phyloP scores from a whole-genome alignment of 352 stramenopile genomes.

The Pelagophyceae sp. region DNA sequence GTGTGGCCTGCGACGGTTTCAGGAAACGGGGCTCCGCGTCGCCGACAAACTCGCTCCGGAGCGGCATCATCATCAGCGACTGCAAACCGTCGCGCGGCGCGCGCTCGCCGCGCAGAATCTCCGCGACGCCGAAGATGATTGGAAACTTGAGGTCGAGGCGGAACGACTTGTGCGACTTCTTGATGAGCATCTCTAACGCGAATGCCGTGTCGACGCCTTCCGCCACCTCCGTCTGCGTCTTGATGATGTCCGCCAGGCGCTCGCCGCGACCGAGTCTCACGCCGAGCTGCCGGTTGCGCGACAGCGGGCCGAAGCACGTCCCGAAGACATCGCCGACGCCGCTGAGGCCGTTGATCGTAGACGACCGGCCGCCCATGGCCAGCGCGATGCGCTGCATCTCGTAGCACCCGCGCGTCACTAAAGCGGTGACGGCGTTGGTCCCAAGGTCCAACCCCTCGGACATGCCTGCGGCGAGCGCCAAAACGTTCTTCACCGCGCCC shows the following conservation, averaged over 20 bases:
- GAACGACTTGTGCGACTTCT: conserved; percentile 60
- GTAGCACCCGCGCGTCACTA: conserved; percentile 85
- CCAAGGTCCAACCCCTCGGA: conserved; percentile 88
- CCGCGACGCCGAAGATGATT: conserved; percentile 65
- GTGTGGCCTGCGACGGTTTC: neutral
- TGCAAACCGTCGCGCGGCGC: conserved; percentile 60
- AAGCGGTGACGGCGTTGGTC: conserved; percentile 86
- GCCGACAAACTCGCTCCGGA: conserved; percentile 36
- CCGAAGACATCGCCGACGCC: conserved; percentile 69
- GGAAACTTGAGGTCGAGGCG: conserved; percentile 70
- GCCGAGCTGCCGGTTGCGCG: conserved; percentile 86
- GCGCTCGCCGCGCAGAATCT: conserved; percentile 56
- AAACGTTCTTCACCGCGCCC: conserved; percentile 93
- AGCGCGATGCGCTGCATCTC: conserved; percentile 90
- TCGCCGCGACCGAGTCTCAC: conserved; percentile 82
- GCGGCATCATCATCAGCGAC: conserved; percentile 65
- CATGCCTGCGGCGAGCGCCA: conserved; percentile 91
- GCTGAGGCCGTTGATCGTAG: conserved; percentile 54
- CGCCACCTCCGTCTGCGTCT: conserved; percentile 58
- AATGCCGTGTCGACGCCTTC: conserved; percentile 88
- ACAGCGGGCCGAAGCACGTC: conserved; percentile 88
- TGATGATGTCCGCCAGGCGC: conserved; percentile 80
- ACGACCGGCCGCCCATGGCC: conserved; percentile 80
- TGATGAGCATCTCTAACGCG: conserved; percentile 68
- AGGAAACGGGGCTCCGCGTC: neutral